Conservation (phyloP, 768 basidiomycete genomes). For the Boletus insuetus region DNA sequence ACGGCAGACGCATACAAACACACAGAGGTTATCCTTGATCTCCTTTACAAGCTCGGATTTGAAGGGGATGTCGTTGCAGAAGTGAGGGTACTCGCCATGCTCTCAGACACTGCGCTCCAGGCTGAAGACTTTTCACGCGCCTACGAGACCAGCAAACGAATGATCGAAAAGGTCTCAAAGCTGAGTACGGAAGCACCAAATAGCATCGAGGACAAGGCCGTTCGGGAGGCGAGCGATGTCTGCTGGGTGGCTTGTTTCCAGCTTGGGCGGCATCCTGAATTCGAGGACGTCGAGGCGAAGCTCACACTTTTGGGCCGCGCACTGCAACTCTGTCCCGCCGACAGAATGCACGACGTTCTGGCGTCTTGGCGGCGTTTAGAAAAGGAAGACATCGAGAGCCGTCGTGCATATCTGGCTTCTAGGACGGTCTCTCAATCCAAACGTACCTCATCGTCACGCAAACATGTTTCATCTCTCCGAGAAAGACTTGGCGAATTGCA, state of each 20-base stretch:
- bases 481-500: slow-evolving; percentile 63
- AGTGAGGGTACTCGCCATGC: slow-evolving; percentile 84
- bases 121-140: slow-evolving; percentile 77
- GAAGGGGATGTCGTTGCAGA: slow-evolving; percentile 68
- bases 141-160: slow-evolving; percentile 65
- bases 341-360: slow-evolving; percentile 76
- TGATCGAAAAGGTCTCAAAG: slow-evolving; percentile 61
- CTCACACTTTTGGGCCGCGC: slow-evolving; percentile 75
- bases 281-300: slow-evolving; percentile 62
- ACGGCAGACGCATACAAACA: slow-evolving; percentile 90
- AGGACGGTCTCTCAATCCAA: slow-evolving; percentile 19
- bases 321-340: slow-evolving; percentile 81
- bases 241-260: slow-evolving; percentile 91
- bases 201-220: slow-evolving; percentile 36
- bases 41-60: slow-evolving; percentile 86
- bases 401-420: slow-evolving; percentile 42
- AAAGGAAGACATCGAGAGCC: slow-evolving; percentile 53
- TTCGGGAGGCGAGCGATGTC: slow-evolving; percentile 69
- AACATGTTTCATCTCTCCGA: slow-evolving; percentile 52
- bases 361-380: slow-evolving; percentile 74
- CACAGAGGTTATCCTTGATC: slow-evolving; percentile 86
- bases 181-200: slow-evolving; percentile 38
- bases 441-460: slow-evolving; percentile 26
- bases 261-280: slow-evolving; percentile 81
- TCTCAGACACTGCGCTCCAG: slow-evolving; percentile 83